phyloP scores from a whole-genome alignment of 305 asterid genomes.

The Fraxinus velutina region DNA sequence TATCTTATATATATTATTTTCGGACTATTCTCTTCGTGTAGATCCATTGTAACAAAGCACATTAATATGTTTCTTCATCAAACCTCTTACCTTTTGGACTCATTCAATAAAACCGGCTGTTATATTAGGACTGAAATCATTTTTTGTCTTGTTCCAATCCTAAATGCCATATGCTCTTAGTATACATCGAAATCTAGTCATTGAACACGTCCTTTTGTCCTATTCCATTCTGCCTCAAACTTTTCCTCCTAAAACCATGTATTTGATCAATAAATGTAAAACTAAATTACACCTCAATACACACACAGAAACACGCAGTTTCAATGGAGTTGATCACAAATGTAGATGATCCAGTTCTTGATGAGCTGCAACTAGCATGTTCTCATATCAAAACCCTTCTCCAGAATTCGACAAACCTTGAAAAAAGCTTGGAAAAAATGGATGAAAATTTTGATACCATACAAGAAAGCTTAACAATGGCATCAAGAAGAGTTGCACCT shows the following conservation, averaged over 20 bases:
- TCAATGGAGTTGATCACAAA: constrained; percentile 31
- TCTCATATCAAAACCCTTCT: constrained; percentile 49
- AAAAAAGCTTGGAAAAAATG: constrained; percentile 34
- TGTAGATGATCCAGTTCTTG: constrained; percentile 38
- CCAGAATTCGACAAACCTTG: constrained; percentile 37
- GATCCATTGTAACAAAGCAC: neutral
- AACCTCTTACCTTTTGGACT: constrained; percentile 16
- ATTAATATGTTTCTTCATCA: neutral
- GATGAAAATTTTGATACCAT: constrained; percentile 35
- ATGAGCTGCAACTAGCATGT: constrained; percentile 36
- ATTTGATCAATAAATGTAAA: neutral
- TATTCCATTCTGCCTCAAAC: constrained; percentile 4
- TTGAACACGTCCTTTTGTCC: constrained; percentile 19
- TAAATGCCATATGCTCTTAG: constrained; percentile 39
- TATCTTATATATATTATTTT: neutral
- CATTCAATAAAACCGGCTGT: constrained; percentile 24
- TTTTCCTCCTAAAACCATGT: neutral
- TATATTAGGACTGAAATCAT: constrained; percentile 23
- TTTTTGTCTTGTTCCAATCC: constrained; percentile 20
- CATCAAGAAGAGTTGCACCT: constrained; percentile 59
- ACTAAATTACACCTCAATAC: neutral
- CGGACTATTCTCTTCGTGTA: neutral
- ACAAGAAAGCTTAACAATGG: constrained; percentile 35
- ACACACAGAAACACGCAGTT: neutral
- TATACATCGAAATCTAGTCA: constrained; percentile 33